phyloP scores from a whole-genome alignment of 2,329 filamentous ascomycete genomes.

The Botrytis fragariae region DNA sequence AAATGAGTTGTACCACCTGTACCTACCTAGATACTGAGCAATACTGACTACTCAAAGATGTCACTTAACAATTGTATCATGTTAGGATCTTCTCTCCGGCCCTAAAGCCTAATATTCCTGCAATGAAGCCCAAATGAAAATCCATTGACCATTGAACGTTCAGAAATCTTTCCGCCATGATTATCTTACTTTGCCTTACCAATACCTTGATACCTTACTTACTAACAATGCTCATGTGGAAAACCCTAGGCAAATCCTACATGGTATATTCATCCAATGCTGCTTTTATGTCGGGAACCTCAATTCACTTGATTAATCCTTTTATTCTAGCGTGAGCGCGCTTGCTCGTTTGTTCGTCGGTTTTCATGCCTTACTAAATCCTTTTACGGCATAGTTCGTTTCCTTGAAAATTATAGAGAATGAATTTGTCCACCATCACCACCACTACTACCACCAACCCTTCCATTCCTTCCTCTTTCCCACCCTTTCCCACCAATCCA shows the following conservation, averaged over 20 bases:
- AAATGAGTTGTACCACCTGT: background rate
- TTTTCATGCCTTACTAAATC: conserved; percentile 23
- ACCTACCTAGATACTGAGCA: background rate
- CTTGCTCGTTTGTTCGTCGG: conserved; percentile 40
- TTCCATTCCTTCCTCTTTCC: conserved; percentile 9
- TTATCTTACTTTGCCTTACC: conserved; percentile 15
- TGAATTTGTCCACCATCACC: conserved; percentile 3
- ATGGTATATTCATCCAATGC: conserved; percentile 11
- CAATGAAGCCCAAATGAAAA: conserved; percentile 29
- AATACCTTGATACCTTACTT: conserved; percentile 3
- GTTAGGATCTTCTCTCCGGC: conserved; percentile 1
- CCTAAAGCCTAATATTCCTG: conserved; percentile 25
- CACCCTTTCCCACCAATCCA: conserved; percentile 20
- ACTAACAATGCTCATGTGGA: background rate
- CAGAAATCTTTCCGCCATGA: conserved; percentile 11
- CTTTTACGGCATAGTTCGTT: conserved; percentile 20
- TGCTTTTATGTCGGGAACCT: conserved; percentile 14
- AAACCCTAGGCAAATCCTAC: background rate
- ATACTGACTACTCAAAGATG: background rate
- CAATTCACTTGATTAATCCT: background rate
- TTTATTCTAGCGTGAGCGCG: conserved; percentile 38
- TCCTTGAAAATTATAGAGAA: conserved; percentile 20
- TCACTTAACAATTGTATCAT: background rate
- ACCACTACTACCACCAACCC: background rate
- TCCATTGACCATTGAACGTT: conserved; percentile 18